Evolutionary conservation across 345 rosid genomes (phyloP).

Genomic region (Citrus reticulata): DNA sequence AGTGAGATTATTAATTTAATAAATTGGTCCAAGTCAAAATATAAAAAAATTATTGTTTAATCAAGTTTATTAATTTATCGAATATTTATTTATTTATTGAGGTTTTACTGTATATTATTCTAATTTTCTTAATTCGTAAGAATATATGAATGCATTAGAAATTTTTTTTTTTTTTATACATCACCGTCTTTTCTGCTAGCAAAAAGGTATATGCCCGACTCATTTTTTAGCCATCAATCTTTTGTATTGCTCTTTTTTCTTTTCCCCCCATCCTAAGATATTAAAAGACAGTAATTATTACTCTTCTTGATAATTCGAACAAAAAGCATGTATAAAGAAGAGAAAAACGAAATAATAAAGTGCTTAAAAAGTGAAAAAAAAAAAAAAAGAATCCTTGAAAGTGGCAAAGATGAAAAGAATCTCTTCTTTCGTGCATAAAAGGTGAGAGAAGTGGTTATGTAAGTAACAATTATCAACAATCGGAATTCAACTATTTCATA

Average conservation of each 20-base stretch:
- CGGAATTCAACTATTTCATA: slow-evolving; percentile 1
- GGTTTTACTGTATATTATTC: too few species aligned
- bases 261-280: neutral
- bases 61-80: too few species aligned
- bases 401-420: neutral
- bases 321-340: too few species aligned
- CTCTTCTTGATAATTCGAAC: too few species aligned
- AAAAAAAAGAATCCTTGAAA: neutral
- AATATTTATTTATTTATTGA: too few species aligned
- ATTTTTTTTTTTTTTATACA: too few species aligned
- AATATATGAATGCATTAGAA: neutral
- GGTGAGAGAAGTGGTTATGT: neutral
- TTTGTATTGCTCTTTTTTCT: neutral
- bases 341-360: neutral
- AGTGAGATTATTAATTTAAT: too few species aligned
- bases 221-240: neutral
- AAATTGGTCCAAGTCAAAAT: too few species aligned
- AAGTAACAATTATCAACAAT: neutral
- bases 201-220: neutral
- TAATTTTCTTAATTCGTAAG: neutral
- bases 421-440: neutral
- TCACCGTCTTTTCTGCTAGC: neutral
- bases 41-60: too few species aligned
- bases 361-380: neutral
- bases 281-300: too few species aligned